Evolutionary conservation across 768 basidiomycete genomes (phyloP).

Genomic region (Fomitopsis pulvina): DNA sequence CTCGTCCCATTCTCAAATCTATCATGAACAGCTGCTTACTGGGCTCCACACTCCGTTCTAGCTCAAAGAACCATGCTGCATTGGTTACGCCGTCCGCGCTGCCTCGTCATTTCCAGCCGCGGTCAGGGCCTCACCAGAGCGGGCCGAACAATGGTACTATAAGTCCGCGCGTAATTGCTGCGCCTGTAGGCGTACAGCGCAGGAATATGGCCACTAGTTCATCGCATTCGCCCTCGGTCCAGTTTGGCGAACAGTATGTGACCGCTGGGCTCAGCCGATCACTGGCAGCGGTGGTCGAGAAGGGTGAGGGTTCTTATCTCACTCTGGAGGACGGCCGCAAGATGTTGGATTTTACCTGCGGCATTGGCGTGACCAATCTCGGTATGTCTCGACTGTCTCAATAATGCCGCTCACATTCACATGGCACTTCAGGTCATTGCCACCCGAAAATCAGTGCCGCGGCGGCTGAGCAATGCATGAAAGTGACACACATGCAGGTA

Average conservation of each 20-base stretch:
- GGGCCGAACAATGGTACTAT: neutral
- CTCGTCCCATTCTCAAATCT: too few species aligned
- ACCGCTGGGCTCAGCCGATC: constrained; percentile 36
- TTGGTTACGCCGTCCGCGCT: neutral
- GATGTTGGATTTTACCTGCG: constrained; percentile 81
- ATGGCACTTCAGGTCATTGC: constrained; percentile 57
- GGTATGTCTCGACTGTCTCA: constrained; percentile 33
- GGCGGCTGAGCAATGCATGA: constrained; percentile 83
- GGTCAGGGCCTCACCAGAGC: neutral
- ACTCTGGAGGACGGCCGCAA: constrained; percentile 64
- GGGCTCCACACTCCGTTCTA: neutral
- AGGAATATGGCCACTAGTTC: constrained; percentile 14
- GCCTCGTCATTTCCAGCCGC: neutral
- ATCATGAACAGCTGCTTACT: too few species aligned
- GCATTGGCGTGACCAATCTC: constrained; percentile 83
- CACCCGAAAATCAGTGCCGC: constrained; percentile 83
- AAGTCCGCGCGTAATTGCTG: neutral
- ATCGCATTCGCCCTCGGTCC: constrained; percentile 16
- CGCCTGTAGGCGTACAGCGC: neutral
- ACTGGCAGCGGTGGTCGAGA: constrained; percentile 52
- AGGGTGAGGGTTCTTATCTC: constrained; percentile 70
- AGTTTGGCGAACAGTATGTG: constrained; percentile 39
- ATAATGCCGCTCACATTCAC: neutral
- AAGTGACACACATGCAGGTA: constrained; percentile 75
- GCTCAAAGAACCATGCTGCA: neutral